Conservation (phyloP, 2,329 filamentous ascomycete genomes). For the Blastomyces gilchristii region DNA sequence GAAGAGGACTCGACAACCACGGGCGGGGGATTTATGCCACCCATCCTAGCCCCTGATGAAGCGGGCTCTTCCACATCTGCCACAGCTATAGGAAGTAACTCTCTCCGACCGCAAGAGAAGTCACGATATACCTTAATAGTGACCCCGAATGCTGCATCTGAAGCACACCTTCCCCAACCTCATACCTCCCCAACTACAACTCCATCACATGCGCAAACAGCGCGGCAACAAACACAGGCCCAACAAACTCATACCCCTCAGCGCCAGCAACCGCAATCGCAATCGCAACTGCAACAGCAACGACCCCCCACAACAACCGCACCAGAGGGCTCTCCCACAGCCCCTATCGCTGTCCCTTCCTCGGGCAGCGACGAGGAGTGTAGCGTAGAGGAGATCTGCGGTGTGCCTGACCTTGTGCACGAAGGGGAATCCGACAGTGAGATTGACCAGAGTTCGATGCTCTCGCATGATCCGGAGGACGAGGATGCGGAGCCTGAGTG, state of each 20-base stretch:
- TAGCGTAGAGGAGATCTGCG: constrained; percentile 22
- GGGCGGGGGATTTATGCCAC: constrained; percentile 17
- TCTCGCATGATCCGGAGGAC: constrained; percentile 55
- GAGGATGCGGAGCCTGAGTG: constrained; percentile 57
- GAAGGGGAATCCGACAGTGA: constrained; percentile 24
- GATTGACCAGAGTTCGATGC: constrained; percentile 39
- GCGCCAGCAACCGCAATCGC: not conserved
- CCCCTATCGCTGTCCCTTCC: constrained; percentile 21
- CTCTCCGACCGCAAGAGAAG: not conserved
- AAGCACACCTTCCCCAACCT: not conserved
- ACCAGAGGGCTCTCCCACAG: constrained; percentile 17
- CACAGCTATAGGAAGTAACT: not conserved
- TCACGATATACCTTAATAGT: constrained; percentile 2
- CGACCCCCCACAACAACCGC: not conserved
- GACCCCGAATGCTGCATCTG: not conserved
- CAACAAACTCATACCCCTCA: not conserved
- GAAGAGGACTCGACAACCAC: not conserved
- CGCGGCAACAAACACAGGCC: not conserved
- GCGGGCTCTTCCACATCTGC: not conserved
- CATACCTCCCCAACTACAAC: not conserved
- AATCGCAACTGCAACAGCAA: not conserved
- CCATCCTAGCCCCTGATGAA: not conserved
- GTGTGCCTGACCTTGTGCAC: constrained; percentile 14
- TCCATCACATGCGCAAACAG: not conserved
- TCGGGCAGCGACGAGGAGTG: constrained; percentile 19